Base-by-base conservation (phyloP, 495 filamentous ascomycete species). In the Staphylotrichum longicolle region DNA sequence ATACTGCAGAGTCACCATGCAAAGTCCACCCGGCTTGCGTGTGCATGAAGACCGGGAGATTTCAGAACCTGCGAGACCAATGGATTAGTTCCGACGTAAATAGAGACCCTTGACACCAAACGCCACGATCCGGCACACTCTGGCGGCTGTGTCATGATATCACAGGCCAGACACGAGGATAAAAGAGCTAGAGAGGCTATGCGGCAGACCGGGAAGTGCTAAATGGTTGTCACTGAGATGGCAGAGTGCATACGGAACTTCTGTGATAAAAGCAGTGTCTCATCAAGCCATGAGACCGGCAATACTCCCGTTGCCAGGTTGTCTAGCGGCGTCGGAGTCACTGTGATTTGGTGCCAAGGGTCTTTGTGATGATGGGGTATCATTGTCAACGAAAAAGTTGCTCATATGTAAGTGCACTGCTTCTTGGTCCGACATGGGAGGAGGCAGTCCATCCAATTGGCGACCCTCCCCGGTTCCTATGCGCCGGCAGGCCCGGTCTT, bases 41-140 rank as follows among this genome's bases (percentile, higher is more conserved):
- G 20, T 27, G 20, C 20, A 27, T 27, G 20, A 27, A 27, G 20
- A 27, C 20, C 20, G 20, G 20, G 20, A 27, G 20, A 27, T 0
- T 27, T 27, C 20, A 27, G 20, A 27, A 27, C 20, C 15, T n/a
- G 52, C 60, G 12, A 34, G 34, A 37, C 53, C 52, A 55, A 56
- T 55, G n/a, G 30, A 12, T 40, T 27, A 0, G 11, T 32, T 34
- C 35, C 33, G 27, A 15, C 52, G 5, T 11, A 53, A 49, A 54
- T 10, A 37, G 49, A 12, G 7, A 14, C 15, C 5, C 3, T 62
- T 57, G 47, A 52, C 41, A 46, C n/a, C 10, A 46, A 34, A 51
- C 57, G 60, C 53, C 60, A 57, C 60, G 52, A 57, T 57, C 53
- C 52, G 60, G 60, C 52, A 62, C 34, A 49, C 34, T 3, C 37